Evolutionary conservation across 2,329 filamentous ascomycete species (phyloP).

Genomic region (Phaeoacremonium minimum): DNA sequence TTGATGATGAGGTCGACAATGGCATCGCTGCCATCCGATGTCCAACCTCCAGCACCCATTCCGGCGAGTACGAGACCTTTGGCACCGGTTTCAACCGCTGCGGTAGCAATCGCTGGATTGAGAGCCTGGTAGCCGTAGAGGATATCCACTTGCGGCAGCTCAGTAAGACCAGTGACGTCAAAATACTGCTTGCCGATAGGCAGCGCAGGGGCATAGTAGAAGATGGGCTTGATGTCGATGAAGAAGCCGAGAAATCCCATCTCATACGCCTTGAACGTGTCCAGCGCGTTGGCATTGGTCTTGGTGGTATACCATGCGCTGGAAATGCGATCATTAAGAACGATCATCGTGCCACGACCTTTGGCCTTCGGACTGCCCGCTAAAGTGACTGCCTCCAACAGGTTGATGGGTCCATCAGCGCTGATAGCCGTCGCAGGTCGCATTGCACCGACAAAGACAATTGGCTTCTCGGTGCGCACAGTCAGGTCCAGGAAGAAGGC

Average conservation of each 20-base stretch:
- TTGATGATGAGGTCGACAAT: constrained; percentile 38
- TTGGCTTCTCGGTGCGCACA: constrained; percentile 51
- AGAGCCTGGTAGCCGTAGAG: constrained; percentile 52
- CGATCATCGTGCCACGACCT: constrained; percentile 53
- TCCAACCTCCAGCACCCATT: constrained; percentile 48
- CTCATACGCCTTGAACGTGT: constrained; percentile 57
- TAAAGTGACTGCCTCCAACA: constrained; percentile 55
- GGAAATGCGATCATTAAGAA: constrained; percentile 58
- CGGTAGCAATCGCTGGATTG: constrained; percentile 38
- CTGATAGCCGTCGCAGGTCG: constrained; percentile 57
- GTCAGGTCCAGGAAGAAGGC: constrained; percentile 60
- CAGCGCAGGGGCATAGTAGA: constrained; percentile 50
- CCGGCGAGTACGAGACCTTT: constrained; percentile 52
- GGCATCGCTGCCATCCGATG: constrained; percentile 27
- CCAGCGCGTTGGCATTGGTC: constrained; percentile 57
- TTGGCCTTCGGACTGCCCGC: constrained; percentile 39
- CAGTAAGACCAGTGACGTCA: constrained; percentile 26
- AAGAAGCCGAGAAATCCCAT: constrained; percentile 54
- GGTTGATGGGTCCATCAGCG: constrained; percentile 60
- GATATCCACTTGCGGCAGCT: constrained; percentile 51
- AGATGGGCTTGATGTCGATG: constrained; percentile 53
- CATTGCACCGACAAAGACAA: constrained; percentile 60
- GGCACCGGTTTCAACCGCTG: constrained; percentile 44
- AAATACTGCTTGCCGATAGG: constrained; percentile 42
- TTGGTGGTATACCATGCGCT: constrained; percentile 56